Evolutionary conservation across 345 rosid species (phyloP).

Genomic region (Turritis glabra): DNA sequence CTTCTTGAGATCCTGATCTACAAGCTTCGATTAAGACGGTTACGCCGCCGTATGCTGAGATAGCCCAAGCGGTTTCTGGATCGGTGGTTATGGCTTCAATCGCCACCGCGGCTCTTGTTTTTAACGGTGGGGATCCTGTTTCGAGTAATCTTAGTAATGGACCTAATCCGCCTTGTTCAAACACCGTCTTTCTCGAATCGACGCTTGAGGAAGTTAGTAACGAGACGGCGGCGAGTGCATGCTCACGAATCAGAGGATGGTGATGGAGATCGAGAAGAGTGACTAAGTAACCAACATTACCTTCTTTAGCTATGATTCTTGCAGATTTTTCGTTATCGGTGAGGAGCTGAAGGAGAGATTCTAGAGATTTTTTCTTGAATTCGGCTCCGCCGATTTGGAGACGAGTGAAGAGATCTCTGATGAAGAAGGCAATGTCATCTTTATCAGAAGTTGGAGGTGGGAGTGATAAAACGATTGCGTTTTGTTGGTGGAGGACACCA

Average conservation of each 20-base stretch:
- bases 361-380: slow-evolving; percentile 72
- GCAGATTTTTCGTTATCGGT: slow-evolving; percentile 59
- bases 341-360: slow-evolving; percentile 67
- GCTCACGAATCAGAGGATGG: slow-evolving; percentile 58
- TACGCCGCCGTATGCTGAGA: slow-evolving; percentile 73
- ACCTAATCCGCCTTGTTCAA: slow-evolving; percentile 76
- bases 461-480: slow-evolving; percentile 70
- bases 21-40: slow-evolving; percentile 61
- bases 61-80: slow-evolving; percentile 69
- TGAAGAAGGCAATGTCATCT: slow-evolving; percentile 58
- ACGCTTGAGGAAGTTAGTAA: slow-evolving; percentile 54
- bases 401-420: slow-evolving; percentile 76
- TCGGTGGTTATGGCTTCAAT: slow-evolving; percentile 72
- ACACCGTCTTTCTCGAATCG: slow-evolving; percentile 63
- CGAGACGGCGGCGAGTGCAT: slow-evolving; percentile 62
- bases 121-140: slow-evolving; percentile 56
- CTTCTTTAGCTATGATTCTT: slow-evolving; percentile 63
- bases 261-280: slow-evolving; percentile 58
- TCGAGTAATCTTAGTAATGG: slow-evolving; percentile 67
- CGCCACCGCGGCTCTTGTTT: slow-evolving; percentile 65
- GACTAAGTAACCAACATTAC: slow-evolving; percentile 61
- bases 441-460: slow-evolving; percentile 58
- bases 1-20: slow-evolving; percentile 54
- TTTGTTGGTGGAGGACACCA: slow-evolving; percentile 67
- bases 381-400: slow-evolving; percentile 79